Evolutionary conservation across 176 grass and related monocot species (phyloP).

Genomic region (Triticum urartu): DNA sequence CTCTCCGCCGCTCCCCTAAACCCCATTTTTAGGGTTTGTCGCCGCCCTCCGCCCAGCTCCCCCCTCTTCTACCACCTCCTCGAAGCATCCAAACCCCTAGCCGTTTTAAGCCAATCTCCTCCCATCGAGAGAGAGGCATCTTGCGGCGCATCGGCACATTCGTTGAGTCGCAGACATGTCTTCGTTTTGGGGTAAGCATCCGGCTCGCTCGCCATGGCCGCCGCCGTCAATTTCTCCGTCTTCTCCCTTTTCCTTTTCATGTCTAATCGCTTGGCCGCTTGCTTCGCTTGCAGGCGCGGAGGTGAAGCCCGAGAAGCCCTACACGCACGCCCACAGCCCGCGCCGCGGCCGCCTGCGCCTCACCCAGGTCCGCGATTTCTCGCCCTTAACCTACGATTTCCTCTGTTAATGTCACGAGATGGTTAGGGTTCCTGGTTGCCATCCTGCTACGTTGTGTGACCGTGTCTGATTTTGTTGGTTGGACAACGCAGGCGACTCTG

Average conservation of each 20-base stretch:
- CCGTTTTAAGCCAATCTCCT: not conserved
- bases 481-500: conserved; percentile 59
- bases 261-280: not conserved
- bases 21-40: conserved; percentile 51
- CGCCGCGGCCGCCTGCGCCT: conserved; percentile 62
- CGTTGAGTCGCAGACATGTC: conserved; percentile 31
- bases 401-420: not conserved
- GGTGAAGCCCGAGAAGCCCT: conserved; percentile 80
- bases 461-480: not conserved
- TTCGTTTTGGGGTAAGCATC: conserved; percentile 80
- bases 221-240: not conserved
- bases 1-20: conserved; percentile 10
- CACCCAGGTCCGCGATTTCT: conserved; percentile 46
- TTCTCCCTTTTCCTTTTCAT: not conserved
- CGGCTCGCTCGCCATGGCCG: not conserved
- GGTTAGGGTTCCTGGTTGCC: not conserved
- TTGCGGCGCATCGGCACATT: not conserved
- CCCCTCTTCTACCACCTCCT: conserved; percentile 17
- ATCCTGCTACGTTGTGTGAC: not conserved
- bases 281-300: conserved; percentile 47
- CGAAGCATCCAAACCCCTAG: not conserved
- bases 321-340: conserved; percentile 44
- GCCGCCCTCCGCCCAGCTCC: not conserved
- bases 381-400: not conserved
- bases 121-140: not conserved